Evolutionary conservation across 352 stramenopile species (phyloP).

Genomic region (Halophytophthora polymorphica): DNA sequence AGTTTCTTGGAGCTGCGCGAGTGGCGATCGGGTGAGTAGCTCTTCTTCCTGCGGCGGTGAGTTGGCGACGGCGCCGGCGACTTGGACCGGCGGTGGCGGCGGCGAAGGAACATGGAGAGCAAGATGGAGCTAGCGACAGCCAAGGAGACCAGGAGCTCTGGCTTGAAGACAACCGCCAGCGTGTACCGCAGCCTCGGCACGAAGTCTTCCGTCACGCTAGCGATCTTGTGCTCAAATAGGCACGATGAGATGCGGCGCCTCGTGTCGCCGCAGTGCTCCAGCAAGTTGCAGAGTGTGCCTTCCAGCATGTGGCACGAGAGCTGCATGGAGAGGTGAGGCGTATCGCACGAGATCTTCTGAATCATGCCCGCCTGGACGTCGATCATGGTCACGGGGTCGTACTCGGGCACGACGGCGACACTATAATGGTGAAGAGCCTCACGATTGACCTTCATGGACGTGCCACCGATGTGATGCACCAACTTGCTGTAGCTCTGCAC

Average conservation of each 20-base stretch:
- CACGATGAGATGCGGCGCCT: conserved; percentile 61
- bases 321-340: conserved; percentile 84
- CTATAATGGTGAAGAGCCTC: conserved; percentile 77
- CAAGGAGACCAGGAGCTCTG: conserved; percentile 53
- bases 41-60: conserved; percentile 27
- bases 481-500: conserved; percentile 90
- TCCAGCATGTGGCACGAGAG: conserved; percentile 91
- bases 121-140: conserved; percentile 50
- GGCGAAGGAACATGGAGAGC: conserved; percentile 59
- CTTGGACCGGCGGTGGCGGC: conserved; percentile 28
- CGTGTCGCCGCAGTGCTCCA: conserved; percentile 73
- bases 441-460: conserved; percentile 67
- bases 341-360: conserved; percentile 89
- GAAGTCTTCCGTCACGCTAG: conserved; percentile 68
- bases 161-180: conserved; percentile 42
- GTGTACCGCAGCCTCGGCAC: conserved; percentile 25
- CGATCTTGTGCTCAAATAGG: conserved; percentile 75
- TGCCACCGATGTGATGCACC: conserved; percentile 75
- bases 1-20: conserved; percentile 15
- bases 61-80: conserved; percentile 27
- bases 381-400: conserved; percentile 88
- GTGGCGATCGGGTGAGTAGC: conserved; percentile 13
- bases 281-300: conserved; percentile 80
- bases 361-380: conserved; percentile 86
- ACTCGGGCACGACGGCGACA: conserved; percentile 85